Percentiles rank a stretch among this genome's conserved stretches.
Evolutionary conservation across 305 asterid species (phyloP).

Genomic region (Fraxinus sp.): DNA sequence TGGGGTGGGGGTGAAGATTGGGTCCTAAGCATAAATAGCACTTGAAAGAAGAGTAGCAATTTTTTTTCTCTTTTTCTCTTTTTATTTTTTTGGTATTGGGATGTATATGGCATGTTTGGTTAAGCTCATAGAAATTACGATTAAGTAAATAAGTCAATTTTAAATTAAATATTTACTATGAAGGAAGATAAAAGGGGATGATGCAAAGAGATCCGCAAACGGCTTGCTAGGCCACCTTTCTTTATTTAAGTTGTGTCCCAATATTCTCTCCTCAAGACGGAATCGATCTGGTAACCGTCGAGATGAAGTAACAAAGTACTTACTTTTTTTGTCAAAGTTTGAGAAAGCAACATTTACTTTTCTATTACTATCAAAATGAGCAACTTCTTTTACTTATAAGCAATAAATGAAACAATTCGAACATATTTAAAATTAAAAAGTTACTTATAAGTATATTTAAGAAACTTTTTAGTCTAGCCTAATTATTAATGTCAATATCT

Average conservation of each 20-base stretch:
- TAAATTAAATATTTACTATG: not conserved
- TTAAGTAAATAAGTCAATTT: not conserved
- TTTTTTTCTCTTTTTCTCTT: not conserved
- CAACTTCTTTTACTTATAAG: not conserved
- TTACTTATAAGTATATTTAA: not conserved
- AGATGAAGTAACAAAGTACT: not conserved
- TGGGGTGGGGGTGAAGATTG: conserved; percentile 21
- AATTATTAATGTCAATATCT: not conserved
- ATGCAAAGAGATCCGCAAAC: not conserved
- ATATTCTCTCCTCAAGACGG: not conserved
- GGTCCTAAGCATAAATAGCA: conserved; percentile 28
- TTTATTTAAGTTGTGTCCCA: not conserved
- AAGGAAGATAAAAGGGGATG: not conserved
- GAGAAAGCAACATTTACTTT: not conserved
- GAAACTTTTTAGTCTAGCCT: not conserved
- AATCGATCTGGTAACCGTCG: not conserved
- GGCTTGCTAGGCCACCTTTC: not conserved
- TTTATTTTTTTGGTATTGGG: not conserved
- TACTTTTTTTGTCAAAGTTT: not conserved
- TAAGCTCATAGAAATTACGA: not conserved
- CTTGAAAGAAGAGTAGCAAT: not conserved
- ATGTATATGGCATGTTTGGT: not conserved
- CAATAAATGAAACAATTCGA: not conserved
- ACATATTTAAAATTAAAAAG: not conserved
- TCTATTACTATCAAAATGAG: not conserved